Evolutionary conservation across 345 rosid genomes (phyloP).

Genomic region (Eucalyptus tenuipes): DNA sequence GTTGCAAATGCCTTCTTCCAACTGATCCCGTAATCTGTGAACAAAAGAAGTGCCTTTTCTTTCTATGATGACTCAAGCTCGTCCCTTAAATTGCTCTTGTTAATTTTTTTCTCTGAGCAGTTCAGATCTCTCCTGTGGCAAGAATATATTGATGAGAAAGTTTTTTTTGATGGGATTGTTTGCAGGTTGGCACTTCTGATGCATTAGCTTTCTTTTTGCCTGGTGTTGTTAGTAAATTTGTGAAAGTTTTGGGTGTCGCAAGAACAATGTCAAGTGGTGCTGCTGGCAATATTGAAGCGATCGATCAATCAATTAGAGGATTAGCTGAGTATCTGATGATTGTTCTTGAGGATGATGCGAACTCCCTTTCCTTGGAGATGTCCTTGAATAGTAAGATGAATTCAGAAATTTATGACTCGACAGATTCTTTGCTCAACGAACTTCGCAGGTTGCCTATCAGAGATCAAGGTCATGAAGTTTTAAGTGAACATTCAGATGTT

Average conservation of each 20-base stretch:
- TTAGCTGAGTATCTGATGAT: conserved; percentile 88
- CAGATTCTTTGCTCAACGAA: conserved; percentile 39
- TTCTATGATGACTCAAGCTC: background rate
- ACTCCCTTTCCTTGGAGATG: conserved; percentile 23
- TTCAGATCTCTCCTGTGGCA: background rate
- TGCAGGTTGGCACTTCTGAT: conserved; percentile 83
- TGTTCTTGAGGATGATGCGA: conserved; percentile 68
- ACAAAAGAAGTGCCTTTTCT: background rate
- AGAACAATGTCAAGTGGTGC: conserved; percentile 86
- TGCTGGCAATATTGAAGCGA: conserved; percentile 77
- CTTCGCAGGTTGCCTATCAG: conserved; percentile 53
- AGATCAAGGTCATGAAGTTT: conserved; percentile 16
- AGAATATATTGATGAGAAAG: background rate
- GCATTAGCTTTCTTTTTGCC: conserved; percentile 92
- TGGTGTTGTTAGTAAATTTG: conserved; percentile 84
- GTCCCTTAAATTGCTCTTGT: background rate
- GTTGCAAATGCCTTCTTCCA: background rate
- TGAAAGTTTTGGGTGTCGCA: conserved; percentile 65
- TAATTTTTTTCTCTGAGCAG: background rate
- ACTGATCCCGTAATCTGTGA: background rate
- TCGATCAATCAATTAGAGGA: conserved; percentile 73
- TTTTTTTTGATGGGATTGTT: background rate
- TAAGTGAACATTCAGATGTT: conserved; percentile 14
- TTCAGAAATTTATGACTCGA: conserved; percentile 22
- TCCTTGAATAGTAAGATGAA: conserved; percentile 3